Base-by-base conservation (phyloP, 2,329 filamentous ascomycete species). In the Microcyclosporella mali region DNA sequence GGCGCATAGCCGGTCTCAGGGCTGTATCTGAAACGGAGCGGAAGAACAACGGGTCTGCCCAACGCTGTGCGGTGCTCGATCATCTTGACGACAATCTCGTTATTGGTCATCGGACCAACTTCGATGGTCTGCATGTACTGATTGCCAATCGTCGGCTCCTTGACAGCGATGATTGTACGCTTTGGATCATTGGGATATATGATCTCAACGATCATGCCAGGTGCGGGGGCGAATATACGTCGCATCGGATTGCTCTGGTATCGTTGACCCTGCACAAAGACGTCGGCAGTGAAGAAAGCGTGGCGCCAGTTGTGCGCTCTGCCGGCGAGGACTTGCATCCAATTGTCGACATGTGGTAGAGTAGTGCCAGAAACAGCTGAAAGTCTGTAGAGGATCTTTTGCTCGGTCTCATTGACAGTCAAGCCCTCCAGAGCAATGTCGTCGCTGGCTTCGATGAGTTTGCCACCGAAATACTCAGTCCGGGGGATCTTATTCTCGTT, bases 1-100 rank as follows among this genome's bases (percentile, higher is more conserved):
- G 92, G 92, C n/a, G 94, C 90, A 63, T 95, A 98, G 21, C 92
- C 92, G 43, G 88, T 84, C 67, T 97, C 90, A 2, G 92, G 92
- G 63, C 89, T 86, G 70, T 98, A 98, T 4, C 79, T 87, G 72
- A 97, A 97, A 62, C 82, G 80, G 53, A 98, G 81, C 16, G 86
- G 84, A 45, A 98, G 71, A 16, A 88, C 78, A n/a, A 88, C 83
- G 10, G 90, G 78, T 62, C 84, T 82, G 52, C 85, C 84, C 37
- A 92, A 78, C 10, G 86, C 89, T 32, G 87, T 95, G 40, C 89
- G 85, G 33, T 94, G 86, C 71, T 98, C 95, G 65, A 92, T 88
- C 75, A 98, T 78, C 62, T 86, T 89, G 65, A 97, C 80, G 16
- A 82, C 69, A 50, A 98, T 94, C 69, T 94, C 82, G 46, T 85